Evolutionary conservation across 768 basidiomycete genomes (phyloP), one percentile per base, ranked within the genome.

Genomic region (Fistulinella prunicolor): DNA sequence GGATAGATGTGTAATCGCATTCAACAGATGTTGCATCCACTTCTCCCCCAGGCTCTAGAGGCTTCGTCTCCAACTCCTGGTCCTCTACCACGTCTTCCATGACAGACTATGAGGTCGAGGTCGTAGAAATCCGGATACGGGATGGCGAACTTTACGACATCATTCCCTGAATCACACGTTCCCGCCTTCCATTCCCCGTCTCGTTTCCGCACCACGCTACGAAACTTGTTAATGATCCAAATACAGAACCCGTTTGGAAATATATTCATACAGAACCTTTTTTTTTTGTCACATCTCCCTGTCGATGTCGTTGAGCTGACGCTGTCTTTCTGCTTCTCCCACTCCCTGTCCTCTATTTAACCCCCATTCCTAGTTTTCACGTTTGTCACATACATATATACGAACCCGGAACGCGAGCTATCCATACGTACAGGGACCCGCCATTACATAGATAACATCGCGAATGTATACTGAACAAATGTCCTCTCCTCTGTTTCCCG

Each of bases 81-180:
- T 83, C 85, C 12, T 84, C 86, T 42, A 79, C 78, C 40, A 80
- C 80, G 64, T 79, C 82, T 38, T 79, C 79, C 45, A 67, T 86
- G 54, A 80, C 78, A 52, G 86, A 88, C 57, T 89, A 87, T 55
- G 87, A 90, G 62, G 82, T 91, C 50, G 89, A 92, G 66, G 89
- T 91, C 30, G 89, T 88, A 57, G 87, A 90, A 71, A 93, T 92
- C 65, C 78, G 89, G 50, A 86, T 92, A 50, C 75, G 78, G 53
- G 89, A 89, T 59, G 85, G 80, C 42, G 89, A 92, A 58, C 70
- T 90, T 42, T 78, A 82, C 64, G 78, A 81, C 50, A 85, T 91
- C 63, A 86, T 91, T 64, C 89, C 83, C 29, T 77, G 47, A 65
- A 48, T 35, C 45, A 9, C 48, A 8, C 30, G 9, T 13, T 12